These are phyloP conservation scores for Scolecobasidium constrictum DNA, from an alignment of 2,329 filamentous ascomycete species.

Conservation along the genomic window DNA sequence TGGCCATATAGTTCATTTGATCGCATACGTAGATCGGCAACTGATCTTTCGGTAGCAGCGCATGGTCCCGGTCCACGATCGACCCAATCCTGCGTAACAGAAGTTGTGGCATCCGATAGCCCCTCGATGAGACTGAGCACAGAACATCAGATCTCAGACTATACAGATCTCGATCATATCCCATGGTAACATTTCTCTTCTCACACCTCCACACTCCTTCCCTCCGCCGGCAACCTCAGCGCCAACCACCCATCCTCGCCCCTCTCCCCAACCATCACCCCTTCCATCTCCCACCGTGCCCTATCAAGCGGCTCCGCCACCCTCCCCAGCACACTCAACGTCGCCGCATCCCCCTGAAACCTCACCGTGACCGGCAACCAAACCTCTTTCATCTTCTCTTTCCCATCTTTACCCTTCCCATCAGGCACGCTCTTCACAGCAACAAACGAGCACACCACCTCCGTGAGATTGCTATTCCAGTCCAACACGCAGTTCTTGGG, in stretches of 20 bases:
- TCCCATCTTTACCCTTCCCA: conserved; percentile 9
- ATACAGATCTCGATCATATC: too few species aligned
- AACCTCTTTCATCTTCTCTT: conserved; percentile 54
- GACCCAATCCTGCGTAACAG: too few species aligned
- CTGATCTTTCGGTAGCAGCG: too few species aligned
- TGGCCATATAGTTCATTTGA: too few species aligned
- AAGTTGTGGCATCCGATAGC: too few species aligned
- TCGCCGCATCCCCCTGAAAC: conserved; percentile 40
- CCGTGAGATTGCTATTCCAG: conserved; percentile 47
- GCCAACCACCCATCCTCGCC: conserved; percentile 46
- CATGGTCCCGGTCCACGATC: too few species aligned
- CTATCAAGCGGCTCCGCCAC: conserved; percentile 38
- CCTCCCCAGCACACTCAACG: conserved; percentile 43
- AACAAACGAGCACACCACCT: conserved; percentile 64
- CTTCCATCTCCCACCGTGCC: conserved; percentile 27
- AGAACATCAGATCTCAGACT: too few species aligned
- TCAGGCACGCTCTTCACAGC: conserved; percentile 39
- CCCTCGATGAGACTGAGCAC: too few species aligned
- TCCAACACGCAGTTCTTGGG: conserved; percentile 70
- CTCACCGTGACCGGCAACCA: conserved; percentile 66
- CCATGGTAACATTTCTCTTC: neutral
- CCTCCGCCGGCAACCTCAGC: conserved; percentile 39
- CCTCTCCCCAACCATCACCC: conserved; percentile 41
- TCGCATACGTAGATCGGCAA: too few species aligned
- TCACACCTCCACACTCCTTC: conserved; percentile 13